Evolutionary conservation across 805 yeast genomes (phyloP).

Genomic region (Ogataea nitratoaversa): DNA sequence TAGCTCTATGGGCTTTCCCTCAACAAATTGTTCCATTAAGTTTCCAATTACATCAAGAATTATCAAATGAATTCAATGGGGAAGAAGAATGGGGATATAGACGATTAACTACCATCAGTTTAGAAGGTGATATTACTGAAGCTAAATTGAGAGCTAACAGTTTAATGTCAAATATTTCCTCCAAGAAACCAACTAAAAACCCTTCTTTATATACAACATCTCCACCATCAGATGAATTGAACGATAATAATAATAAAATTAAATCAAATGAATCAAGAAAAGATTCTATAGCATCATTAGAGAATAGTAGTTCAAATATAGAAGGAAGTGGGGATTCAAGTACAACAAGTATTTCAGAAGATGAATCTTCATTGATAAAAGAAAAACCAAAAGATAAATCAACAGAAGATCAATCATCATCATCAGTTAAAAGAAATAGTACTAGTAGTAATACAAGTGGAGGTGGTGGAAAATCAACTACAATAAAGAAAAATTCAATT

Average conservation of each 20-base stretch:
- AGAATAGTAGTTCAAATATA: background rate
- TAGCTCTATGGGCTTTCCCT: slow-evolving; percentile 97
- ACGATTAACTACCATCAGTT: slow-evolving; percentile 75
- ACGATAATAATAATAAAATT: background rate
- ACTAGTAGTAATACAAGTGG: slow-evolving; percentile 6
- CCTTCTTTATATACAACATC: background rate
- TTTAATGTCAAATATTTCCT: background rate
- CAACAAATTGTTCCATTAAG: slow-evolving; percentile 88
- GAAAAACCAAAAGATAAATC: slow-evolving; percentile 1
- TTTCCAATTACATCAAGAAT: slow-evolving; percentile 78
- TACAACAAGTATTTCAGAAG: slow-evolving; percentile 13
- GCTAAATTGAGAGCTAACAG: background rate
- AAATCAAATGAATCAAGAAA: slow-evolving; percentile 8
- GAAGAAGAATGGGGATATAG: slow-evolving; percentile 90
- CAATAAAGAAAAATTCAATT: slow-evolving; percentile 33
- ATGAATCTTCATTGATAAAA: no score
- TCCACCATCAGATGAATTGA: background rate
- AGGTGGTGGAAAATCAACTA: slow-evolving; percentile 26
- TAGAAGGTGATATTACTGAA: slow-evolving; percentile 71
- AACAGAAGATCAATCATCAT: slow-evolving; percentile 1
- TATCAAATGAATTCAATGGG: slow-evolving; percentile 78
- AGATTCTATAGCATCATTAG: slow-evolving; percentile 3
- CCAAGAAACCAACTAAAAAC: background rate
- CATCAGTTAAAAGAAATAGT: no score
- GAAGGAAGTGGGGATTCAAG: slow-evolving; percentile 8